phyloP scores from a whole-genome alignment of 257 asterid species.

The Nicotiana tabacum region DNA sequence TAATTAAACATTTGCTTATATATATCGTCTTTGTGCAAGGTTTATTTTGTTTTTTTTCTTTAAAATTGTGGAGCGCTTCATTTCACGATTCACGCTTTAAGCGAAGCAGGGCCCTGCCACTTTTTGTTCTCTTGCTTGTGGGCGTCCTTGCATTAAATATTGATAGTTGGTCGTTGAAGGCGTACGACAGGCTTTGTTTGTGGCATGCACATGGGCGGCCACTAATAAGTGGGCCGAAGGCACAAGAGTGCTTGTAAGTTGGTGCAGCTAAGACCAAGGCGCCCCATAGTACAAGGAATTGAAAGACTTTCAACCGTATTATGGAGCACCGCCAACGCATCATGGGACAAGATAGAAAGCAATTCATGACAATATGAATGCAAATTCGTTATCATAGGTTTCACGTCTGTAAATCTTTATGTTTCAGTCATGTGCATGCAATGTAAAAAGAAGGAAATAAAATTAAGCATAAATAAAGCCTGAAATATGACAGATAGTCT shows the following conservation, averaged over 20 bases:
- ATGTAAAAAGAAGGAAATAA: background rate
- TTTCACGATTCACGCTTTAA: too few relatives aligned
- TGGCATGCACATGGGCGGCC: background rate
- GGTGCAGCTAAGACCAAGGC: background rate
- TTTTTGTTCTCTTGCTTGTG: background rate
- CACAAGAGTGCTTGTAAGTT: background rate
- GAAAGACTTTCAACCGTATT: background rate
- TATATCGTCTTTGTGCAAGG: too few relatives aligned
- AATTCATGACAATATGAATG: background rate
- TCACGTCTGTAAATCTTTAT: slow-evolving; percentile 4
- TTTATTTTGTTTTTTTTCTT: too few relatives aligned
- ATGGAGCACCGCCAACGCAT: background rate
- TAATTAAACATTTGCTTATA: too few relatives aligned
- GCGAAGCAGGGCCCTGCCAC: too few relatives aligned
- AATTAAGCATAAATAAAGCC: background rate
- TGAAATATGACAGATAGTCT: background rate
- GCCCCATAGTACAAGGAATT: background rate
- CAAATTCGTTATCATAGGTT: background rate
- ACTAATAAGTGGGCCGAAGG: slow-evolving; percentile 6
- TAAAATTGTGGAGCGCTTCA: too few relatives aligned
- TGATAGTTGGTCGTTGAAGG: background rate
- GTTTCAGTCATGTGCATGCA: background rate
- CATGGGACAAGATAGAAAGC: background rate
- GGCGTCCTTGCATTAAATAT: background rate
- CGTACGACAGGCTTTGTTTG: background rate